Percentiles rank a stretch among this genome's conserved stretches.
phyloP scores from a whole-genome alignment of 257 asterid species.

The Cruciata laevipes region DNA sequence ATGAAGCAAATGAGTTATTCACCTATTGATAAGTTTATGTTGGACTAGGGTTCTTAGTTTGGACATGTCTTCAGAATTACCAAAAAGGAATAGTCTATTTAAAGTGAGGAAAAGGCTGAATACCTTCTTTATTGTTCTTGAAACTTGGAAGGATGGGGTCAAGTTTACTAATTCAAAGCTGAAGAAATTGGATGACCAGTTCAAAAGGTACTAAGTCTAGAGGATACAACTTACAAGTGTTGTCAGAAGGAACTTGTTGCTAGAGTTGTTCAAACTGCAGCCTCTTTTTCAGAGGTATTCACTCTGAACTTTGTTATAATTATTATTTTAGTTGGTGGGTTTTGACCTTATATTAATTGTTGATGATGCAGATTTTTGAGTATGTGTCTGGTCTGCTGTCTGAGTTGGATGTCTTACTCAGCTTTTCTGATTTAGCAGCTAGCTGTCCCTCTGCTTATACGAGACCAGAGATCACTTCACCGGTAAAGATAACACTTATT shows the following conservation, averaged over 20 bases:
- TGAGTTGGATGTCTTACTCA: constrained; percentile 87
- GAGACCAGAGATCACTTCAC: constrained; percentile 68
- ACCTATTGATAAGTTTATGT: constrained; percentile 66
- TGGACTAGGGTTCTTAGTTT: constrained; percentile 85
- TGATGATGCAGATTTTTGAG: constrained; percentile 62
- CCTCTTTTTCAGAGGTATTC: constrained; percentile 77
- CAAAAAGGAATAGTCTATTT: constrained; percentile 97
- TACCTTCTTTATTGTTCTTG: constrained; percentile 79
- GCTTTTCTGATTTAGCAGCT: constrained; percentile 96
- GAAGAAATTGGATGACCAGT: constrained; percentile 68
- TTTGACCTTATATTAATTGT: constrained; percentile 12
- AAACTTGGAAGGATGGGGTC: constrained; percentile 96
- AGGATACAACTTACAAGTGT: constrained; percentile 72
- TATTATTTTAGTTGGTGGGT: constrained; percentile 5
- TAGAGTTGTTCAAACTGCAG: constrained; percentile 81
- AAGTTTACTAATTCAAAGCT: constrained; percentile 89
- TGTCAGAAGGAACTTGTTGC: constrained; percentile 93
- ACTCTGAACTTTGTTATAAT: not conserved
- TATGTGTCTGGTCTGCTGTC: constrained; percentile 67
- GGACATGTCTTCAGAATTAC: constrained; percentile 94
- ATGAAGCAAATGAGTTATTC: constrained; percentile 84
- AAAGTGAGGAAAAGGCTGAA: constrained; percentile 87
- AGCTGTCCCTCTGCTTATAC: constrained; percentile 78
- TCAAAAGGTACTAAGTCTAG: constrained; percentile 86
- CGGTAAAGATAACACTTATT: constrained; percentile 39